These are phyloP conservation scores for Mitragyna speciosa DNA, from an alignment of 257 asterid genomes.

Conservation along the genomic window DNA sequence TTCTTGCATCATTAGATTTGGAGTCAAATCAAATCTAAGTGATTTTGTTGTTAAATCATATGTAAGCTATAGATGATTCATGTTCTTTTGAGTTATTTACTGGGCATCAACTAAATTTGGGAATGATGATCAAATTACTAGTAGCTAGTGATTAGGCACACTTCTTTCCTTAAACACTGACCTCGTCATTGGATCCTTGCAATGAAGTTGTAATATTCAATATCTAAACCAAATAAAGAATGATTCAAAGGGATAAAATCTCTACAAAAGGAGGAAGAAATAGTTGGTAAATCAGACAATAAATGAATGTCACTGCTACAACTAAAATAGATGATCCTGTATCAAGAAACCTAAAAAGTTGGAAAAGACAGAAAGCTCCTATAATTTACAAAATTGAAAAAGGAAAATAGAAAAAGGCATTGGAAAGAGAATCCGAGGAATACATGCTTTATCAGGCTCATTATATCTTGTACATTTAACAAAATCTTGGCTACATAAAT, in stretches of 20 bases:
- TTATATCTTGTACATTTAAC: conserved; percentile 31
- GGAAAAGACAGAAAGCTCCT: not conserved
- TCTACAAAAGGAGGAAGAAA: not conserved
- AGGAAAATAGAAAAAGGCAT: not conserved
- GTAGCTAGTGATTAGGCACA: not conserved
- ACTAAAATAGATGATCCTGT: not conserved
- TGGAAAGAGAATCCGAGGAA: too few relatives aligned
- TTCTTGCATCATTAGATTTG: conserved; percentile 10
- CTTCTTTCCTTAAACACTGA: not conserved
- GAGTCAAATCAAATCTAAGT: not conserved
- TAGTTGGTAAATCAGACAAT: not conserved
- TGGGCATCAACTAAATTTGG: not conserved
- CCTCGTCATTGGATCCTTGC: not conserved
- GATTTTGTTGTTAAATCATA: not conserved
- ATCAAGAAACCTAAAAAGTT: not conserved
- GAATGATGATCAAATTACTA: not conserved
- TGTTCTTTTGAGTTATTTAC: not conserved
- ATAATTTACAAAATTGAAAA: not conserved
- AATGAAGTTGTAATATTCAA: not conserved
- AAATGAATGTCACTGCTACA: not conserved
- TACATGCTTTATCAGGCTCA: conserved; percentile 16
- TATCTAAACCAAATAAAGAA: not conserved
- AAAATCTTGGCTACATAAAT: conserved; percentile 38
- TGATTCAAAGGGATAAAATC: not conserved
- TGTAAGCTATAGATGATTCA: not conserved